These are phyloP conservation scores for Pseudodiploospora longispora DNA, from an alignment of 2,329 filamentous ascomycete genomes.

Conservation along the genomic window DNA sequence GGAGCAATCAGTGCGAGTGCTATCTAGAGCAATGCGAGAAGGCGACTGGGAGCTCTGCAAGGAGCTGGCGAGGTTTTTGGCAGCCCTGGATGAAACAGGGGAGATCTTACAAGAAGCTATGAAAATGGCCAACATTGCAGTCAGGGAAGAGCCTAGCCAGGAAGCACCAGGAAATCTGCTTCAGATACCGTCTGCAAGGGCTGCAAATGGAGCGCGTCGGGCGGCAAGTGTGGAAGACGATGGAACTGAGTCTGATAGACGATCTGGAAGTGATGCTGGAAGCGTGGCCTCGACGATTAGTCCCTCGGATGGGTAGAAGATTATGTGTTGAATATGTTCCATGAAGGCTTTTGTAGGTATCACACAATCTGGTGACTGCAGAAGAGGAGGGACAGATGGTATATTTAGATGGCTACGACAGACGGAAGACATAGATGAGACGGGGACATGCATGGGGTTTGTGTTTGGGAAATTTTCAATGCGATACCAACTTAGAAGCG, in stretches of 20 bases:
- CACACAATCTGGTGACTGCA: too few relatives aligned
- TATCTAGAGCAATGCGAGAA: conserved; percentile 73
- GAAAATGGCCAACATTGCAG: conserved; percentile 44
- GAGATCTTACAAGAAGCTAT: conserved; percentile 68
- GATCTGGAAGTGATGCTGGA: conserved; percentile 28
- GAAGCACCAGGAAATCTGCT: conserved; percentile 22
- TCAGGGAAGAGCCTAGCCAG: conserved; percentile 21
- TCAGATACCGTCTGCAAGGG: conserved; percentile 22
- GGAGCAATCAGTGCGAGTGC: conserved; percentile 71
- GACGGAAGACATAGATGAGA: too few relatives aligned
- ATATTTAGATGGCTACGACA: too few relatives aligned
- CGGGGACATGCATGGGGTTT: too few relatives aligned
- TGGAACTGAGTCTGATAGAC: conserved; percentile 27
- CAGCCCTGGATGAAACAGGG: conserved; percentile 82
- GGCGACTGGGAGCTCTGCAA: conserved; percentile 94
- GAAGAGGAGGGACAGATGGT: too few relatives aligned
- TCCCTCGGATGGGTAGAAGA: conserved; percentile 10
- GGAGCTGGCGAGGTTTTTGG: conserved; percentile 88
- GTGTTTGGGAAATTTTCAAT: too few relatives aligned
- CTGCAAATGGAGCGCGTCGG: conserved; percentile 21
- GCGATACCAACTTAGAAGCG: too few relatives aligned
- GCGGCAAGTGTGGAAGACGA: conserved; percentile 25
- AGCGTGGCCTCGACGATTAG: conserved; percentile 29
- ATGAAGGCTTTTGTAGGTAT: too few relatives aligned
- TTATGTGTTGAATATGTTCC: neutral